Evolutionary conservation across 768 basidiomycete genomes (phyloP).

Genomic region (Phlegmacium glaucopus): DNA sequence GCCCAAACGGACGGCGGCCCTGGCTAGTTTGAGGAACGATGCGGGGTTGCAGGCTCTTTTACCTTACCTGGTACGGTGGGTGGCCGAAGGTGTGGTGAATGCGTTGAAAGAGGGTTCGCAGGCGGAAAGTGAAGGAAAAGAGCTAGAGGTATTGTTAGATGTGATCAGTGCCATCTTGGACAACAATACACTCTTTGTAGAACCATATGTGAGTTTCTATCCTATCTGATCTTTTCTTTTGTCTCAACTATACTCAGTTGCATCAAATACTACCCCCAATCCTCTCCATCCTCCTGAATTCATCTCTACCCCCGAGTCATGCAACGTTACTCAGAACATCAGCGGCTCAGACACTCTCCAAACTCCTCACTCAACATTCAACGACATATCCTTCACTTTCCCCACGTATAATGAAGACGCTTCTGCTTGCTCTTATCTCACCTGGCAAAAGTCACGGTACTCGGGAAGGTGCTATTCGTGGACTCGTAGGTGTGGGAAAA

Average conservation of each 20-base stretch:
- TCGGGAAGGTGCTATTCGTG: constrained; percentile 87
- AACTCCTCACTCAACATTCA: constrained; percentile 75
- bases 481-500: constrained; percentile 80
- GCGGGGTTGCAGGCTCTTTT: constrained; percentile 89
- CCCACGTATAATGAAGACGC: constrained; percentile 90
- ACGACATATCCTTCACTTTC: constrained; percentile 88
- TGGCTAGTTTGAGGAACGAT: constrained; percentile 85
- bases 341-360: constrained; percentile 82
- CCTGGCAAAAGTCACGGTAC: constrained; percentile 74
- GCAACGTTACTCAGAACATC: constrained; percentile 72
- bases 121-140: constrained; percentile 61
- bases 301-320: constrained; percentile 71
- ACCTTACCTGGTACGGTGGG: constrained; percentile 94
- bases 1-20: constrained; percentile 80
- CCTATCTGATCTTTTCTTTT: not conserved
- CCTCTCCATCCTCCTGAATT: constrained; percentile 87
- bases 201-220: constrained; percentile 81
- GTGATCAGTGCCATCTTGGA: constrained; percentile 82
- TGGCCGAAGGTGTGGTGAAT: constrained; percentile 80
- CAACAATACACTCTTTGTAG: constrained; percentile 87
- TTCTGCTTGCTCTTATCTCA: constrained; percentile 79
- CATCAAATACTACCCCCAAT: constrained; percentile 95
- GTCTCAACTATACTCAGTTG: constrained; percentile 45
- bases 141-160: constrained; percentile 80
- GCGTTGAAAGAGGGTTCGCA: constrained; percentile 56